A percentile compares a stretch with the other conserved stretches of the same genome.
Conservation (phyloP, 306 rosid species). For the Ochetophila trinervis region DNA sequence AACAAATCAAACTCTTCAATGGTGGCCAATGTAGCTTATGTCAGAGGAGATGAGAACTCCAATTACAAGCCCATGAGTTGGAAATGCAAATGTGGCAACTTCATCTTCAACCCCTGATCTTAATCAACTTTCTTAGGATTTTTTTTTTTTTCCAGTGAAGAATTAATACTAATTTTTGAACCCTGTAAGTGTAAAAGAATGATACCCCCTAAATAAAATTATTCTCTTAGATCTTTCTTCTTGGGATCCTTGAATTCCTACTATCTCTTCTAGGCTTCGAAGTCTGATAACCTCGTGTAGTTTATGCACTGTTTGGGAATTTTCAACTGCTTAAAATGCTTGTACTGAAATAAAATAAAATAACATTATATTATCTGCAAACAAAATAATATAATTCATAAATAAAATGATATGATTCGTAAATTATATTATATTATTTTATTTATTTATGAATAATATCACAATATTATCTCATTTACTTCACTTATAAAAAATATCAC, state of each 20-base stretch:
- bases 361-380: no score
- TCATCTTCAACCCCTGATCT: slow-evolving; percentile 70
- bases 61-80: slow-evolving; percentile 97
- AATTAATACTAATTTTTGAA: slow-evolving; percentile 20
- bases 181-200: slow-evolving; percentile 29
- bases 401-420: no score
- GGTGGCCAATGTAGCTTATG: slow-evolving; percentile 34
- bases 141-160: slow-evolving; percentile 12
- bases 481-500: no score
- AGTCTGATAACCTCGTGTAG: background rate
- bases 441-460: no score
- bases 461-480: no score
- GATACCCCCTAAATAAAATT: background rate
- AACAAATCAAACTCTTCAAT: slow-evolving; percentile 42
- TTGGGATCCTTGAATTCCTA: no score
- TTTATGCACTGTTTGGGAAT: background rate
- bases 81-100: slow-evolving; percentile 93
- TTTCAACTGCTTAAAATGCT: no score
- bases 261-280: no score
- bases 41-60: slow-evolving; percentile 50
- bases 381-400: no score
- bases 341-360: no score
- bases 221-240: no score
- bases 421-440: no score
- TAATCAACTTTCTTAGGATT: background rate